Evolutionary conservation across 2,329 filamentous ascomycete genomes (phyloP), one percentile per base, ranked within the genome.

Genomic region (Penicillium frequentans): DNA sequence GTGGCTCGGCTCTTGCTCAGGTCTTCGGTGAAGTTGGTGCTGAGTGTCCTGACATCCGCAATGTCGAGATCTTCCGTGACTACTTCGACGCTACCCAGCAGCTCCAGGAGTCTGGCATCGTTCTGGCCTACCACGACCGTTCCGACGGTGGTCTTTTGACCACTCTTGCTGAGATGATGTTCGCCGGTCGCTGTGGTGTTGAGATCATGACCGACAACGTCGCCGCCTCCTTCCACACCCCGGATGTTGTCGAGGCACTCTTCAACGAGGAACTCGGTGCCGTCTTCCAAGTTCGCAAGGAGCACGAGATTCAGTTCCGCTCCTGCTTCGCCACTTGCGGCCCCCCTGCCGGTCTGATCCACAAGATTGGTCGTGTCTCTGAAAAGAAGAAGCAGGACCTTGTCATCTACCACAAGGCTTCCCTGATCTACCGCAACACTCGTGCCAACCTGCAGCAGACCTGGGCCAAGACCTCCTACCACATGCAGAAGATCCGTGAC

Each of bases 241-340:
- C 85, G 46, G 81, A 86, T 68, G 76, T 96, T 19, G 79, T 96
- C 8, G 86, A 91, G 55, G 84, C 89, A 0, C 84, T 99, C 21
- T 98, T 99, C 84, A 97, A 93, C 73, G 95, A 98, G 75, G 95
- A 98, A 73, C 85, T 98, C 21, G 95, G 95, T 62, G 93, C 93
- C 16, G 89, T 98, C 31, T 98, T 98, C 86, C 95, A 99, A 75
- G 87, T 98, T 52, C 88, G 90, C 65, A 92, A 91, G 75, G 83
- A 85, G 52, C 88, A 97, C 64, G 90, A 96, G 75, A 89, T 84
- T 57, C 86, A 89, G 60, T 98, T 98, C 83, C 89, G 89, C 68
- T 85, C 90, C 57, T 96, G 91, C 73, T 97, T 98, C 72, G 91
- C 93, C 31, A 96, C 91, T 7, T 96, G 90, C 73, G 90, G 93